A percentile compares a stretch with the other conserved stretches of the same genome.
phyloP scores from a whole-genome alignment of 2,329 filamentous ascomycete species.

The Periglandula ipomoeae region DNA sequence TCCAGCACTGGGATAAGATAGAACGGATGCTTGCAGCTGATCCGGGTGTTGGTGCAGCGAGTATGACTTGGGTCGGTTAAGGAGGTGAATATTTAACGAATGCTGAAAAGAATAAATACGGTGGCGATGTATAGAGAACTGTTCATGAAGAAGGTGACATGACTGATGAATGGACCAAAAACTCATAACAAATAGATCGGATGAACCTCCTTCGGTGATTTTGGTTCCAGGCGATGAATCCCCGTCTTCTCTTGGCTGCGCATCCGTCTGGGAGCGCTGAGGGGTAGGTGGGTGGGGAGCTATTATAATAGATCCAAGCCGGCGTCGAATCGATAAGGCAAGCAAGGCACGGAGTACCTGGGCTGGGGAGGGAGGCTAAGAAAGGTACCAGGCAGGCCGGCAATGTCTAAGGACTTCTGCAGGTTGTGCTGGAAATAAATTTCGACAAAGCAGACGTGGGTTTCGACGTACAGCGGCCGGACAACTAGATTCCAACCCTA shows the following conservation, averaged over 20 bases:
- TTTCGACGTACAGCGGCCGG: not conserved
- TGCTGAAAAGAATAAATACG: not conserved
- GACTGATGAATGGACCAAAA: not conserved
- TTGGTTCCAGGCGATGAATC: too few species aligned
- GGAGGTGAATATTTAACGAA: not conserved
- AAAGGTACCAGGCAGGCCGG: not conserved
- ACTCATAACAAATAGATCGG: too few species aligned
- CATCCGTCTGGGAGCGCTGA: not conserved
- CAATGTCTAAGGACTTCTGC: conserved; percentile 2
- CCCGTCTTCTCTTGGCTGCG: not conserved
- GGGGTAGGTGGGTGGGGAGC: not conserved
- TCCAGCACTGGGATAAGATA: not conserved
- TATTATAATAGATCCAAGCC: not conserved
- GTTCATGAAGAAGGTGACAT: not conserved
- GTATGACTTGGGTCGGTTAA: not conserved
- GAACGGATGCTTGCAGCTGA: conserved; percentile 1
- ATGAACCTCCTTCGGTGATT: not conserved
- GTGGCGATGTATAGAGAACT: not conserved
- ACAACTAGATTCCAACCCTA: not conserved
- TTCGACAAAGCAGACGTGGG: not conserved
- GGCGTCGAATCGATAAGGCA: not conserved
- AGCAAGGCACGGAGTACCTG: not conserved
- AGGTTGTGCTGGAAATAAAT: not conserved
- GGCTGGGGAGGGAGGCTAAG: not conserved
- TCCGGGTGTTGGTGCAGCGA: not conserved